Conservation (phyloP, 208 protist species). For the Acanthamoeba royreba region DNA sequence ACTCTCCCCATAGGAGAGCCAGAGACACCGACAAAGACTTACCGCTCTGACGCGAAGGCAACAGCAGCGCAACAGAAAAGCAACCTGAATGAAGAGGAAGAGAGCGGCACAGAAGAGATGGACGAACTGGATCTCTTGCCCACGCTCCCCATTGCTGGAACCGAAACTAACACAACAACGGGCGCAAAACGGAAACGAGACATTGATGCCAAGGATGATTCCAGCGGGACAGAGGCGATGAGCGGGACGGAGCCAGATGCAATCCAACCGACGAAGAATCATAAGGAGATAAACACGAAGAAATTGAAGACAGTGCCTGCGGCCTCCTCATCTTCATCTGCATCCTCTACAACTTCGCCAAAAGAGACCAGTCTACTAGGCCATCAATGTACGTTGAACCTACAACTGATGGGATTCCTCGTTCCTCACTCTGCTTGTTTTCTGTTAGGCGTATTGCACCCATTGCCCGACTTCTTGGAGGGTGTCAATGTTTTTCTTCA, state of each 20-base stretch:
- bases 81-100: neutral
- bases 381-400: neutral
- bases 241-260: neutral
- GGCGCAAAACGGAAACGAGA: too few species aligned
- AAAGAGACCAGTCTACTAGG: neutral
- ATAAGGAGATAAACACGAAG: neutral
- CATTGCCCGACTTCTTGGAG: neutral
- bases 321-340: neutral
- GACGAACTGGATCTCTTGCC: neutral
- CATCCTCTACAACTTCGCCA: too few species aligned
- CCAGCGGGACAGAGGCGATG: neutral
- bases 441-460: neutral
- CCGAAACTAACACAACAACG: too few species aligned
- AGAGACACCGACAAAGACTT: neutral
- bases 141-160: neutral
- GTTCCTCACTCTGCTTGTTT: neutral
- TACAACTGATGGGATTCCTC: neutral
- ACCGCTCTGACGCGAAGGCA: neutral
- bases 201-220: neutral
- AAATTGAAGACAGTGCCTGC: neutral
- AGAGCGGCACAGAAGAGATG: neutral
- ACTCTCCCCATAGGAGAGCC: neutral
- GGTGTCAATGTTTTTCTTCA: neutral
- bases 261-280: neutral
- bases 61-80: neutral